Evolutionary conservation across 768 basidiomycete species (phyloP).

Genomic region (Panus rudis): DNA sequence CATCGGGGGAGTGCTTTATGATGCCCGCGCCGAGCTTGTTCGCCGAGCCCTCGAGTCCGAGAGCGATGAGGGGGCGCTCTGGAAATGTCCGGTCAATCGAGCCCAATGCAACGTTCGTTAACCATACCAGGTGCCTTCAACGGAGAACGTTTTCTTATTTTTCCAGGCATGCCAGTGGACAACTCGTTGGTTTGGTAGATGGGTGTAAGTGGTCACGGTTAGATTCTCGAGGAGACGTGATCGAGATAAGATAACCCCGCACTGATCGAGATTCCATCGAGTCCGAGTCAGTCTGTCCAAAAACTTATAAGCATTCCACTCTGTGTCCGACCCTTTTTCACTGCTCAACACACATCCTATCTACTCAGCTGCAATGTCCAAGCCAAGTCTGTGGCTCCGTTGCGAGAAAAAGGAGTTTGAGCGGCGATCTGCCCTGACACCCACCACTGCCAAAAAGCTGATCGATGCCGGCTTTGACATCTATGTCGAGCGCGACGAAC

Average conservation of each 20-base stretch:
- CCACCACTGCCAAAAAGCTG: constrained; percentile 81
- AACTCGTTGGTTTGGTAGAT: too few relatives aligned
- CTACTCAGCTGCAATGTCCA: too few relatives aligned
- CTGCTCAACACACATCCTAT: too few relatives aligned
- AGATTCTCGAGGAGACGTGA: too few relatives aligned
- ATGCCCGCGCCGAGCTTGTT: constrained; percentile 96
- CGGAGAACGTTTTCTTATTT: constrained; percentile 18
- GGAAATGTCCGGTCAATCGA: background rate
- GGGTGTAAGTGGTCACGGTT: too few relatives aligned
- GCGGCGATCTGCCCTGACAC: constrained; percentile 86
- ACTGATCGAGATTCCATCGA: too few relatives aligned
- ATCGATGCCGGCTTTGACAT: constrained; percentile 89
- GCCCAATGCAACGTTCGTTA: background rate
- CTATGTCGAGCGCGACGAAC: constrained; percentile 85
- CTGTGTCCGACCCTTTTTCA: too few relatives aligned
- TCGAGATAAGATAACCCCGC: too few relatives aligned
- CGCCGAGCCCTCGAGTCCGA: constrained; percentile 95
- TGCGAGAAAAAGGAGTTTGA: constrained; percentile 98
- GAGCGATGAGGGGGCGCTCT: constrained; percentile 75
- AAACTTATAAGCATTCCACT: too few relatives aligned
- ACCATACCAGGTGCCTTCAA: constrained; percentile 27
- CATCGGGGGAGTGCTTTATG: constrained; percentile 74
- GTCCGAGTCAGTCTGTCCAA: too few relatives aligned
- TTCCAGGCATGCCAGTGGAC: constrained; percentile 15
- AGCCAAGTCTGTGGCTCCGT: constrained; percentile 94